phyloP scores from a whole-genome alignment of 345 rosid genomes.

The Eucalyptus brandiana region DNA sequence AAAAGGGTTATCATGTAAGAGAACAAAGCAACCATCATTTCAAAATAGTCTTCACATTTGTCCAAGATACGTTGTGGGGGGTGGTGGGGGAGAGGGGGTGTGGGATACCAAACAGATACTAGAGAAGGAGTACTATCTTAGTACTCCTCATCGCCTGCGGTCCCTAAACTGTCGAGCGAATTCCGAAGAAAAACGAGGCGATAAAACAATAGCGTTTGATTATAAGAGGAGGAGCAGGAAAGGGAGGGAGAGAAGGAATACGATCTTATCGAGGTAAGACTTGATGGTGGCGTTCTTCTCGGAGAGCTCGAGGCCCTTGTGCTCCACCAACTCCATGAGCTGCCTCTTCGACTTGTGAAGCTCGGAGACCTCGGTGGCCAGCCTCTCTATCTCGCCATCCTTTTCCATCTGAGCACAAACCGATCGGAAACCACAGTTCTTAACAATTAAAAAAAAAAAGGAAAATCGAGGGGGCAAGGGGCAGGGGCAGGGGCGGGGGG shows the following conservation, averaged over 20 bases:
- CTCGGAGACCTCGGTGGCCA: slow-evolving; percentile 55
- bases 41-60: neutral
- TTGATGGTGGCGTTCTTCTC: slow-evolving; percentile 71
- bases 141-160: neutral
- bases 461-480: neutral
- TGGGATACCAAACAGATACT: neutral
- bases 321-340: slow-evolving; percentile 72
- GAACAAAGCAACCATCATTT: neutral
- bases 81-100: no score
- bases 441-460: neutral
- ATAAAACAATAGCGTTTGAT: neutral
- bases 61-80: neutral
- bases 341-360: slow-evolving; percentile 81
- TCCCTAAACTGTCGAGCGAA: neutral
- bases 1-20: neutral
- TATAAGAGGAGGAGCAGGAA: neutral
- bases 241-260: slow-evolving; percentile 6
- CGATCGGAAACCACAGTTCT: neutral
- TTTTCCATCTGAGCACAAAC: slow-evolving; percentile 46
- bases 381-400: slow-evolving; percentile 79
- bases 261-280: slow-evolving; percentile 77
- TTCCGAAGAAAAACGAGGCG: neutral
- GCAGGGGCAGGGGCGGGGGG: neutral
- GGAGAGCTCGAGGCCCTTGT: slow-evolving; percentile 61
- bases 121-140: neutral